Evolutionary conservation across 2,329 filamentous ascomycete genomes (phyloP).

Genomic region (Apiospora marii): DNA sequence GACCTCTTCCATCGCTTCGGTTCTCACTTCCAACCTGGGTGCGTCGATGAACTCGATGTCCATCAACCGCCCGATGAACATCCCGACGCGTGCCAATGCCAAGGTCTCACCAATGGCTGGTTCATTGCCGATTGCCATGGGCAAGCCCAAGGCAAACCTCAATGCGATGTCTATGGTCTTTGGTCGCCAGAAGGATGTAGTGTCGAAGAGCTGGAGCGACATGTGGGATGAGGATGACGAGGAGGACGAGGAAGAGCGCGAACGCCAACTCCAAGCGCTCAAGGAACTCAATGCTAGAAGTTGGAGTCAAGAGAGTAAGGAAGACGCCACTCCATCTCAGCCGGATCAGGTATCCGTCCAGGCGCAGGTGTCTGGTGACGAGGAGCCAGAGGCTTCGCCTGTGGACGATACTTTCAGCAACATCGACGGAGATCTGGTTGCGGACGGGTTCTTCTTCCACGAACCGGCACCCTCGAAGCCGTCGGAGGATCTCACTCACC

Average conservation of each 20-base stretch:
- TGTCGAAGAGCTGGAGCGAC: conserved; percentile 99
- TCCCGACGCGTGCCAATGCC: conserved; percentile 54
- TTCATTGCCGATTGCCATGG: conserved; percentile 81
- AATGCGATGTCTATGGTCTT: conserved; percentile 81
- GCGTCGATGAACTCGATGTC: conserved; percentile 80
- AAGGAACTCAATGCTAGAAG: conserved; percentile 76
- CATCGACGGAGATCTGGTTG: conserved; percentile 70
- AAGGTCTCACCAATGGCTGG: conserved; percentile 68
- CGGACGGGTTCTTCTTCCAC: conserved; percentile 78
- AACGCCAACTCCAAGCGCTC: conserved; percentile 64
- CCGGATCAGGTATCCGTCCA: conserved; percentile 54
- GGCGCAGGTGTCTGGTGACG: conserved; percentile 51
- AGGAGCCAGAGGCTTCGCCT: conserved; percentile 48
- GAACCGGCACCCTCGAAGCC: conserved; percentile 56
- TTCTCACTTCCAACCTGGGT: conserved; percentile 83
- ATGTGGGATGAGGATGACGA: conserved; percentile 94
- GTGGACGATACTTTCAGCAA: conserved; percentile 52
- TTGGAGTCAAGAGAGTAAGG: conserved; percentile 79
- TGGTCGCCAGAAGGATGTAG: conserved; percentile 76
- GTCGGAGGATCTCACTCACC: conserved; percentile 41
- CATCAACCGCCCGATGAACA: conserved; percentile 55
- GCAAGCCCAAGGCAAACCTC: conserved; percentile 73
- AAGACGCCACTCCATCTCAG: conserved; percentile 44
- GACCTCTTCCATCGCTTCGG: conserved; percentile 83
- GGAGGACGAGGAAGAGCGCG: conserved; percentile 72